Evolutionary conservation across 2,329 filamentous ascomycete species (phyloP).

Genomic region (Apiospora kogelbergensis): DNA sequence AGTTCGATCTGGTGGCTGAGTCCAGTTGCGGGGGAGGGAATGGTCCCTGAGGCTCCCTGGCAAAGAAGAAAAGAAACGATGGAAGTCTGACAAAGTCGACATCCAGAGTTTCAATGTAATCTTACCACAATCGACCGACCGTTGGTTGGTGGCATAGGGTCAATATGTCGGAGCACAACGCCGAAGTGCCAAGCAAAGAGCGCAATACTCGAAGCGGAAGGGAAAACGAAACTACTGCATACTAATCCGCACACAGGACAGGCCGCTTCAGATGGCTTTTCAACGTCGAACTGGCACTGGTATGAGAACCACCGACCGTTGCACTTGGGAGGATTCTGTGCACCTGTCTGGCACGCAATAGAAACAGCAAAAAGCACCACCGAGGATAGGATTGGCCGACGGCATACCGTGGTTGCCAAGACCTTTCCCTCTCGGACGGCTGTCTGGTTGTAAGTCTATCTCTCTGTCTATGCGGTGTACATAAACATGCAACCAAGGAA

Average conservation of each 20-base stretch:
- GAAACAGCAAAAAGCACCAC: background rate
- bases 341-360: background rate
- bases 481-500: background rate
- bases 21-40: background rate
- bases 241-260: background rate
- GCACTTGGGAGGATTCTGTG: background rate
- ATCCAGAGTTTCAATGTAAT: background rate
- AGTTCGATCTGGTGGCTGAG: background rate
- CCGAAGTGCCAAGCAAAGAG: background rate
- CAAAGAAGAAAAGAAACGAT: constrained; percentile 6
- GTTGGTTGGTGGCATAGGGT: background rate
- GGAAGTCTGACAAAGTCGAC: background rate
- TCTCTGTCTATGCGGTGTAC: too few species aligned
- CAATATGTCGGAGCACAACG: background rate
- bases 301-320: background rate
- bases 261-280: background rate
- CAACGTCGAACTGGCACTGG: background rate
- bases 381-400: background rate
- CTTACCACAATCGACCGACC: background rate
- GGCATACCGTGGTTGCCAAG: background rate
- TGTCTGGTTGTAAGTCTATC: background rate
- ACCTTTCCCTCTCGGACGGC: background rate
- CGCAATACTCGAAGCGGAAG: constrained; percentile 2
- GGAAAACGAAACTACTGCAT: background rate
- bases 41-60: constrained; percentile 1